Evolutionary conservation across 768 basidiomycete species (phyloP).

Genomic region (Mycena olivaceomarginata): DNA sequence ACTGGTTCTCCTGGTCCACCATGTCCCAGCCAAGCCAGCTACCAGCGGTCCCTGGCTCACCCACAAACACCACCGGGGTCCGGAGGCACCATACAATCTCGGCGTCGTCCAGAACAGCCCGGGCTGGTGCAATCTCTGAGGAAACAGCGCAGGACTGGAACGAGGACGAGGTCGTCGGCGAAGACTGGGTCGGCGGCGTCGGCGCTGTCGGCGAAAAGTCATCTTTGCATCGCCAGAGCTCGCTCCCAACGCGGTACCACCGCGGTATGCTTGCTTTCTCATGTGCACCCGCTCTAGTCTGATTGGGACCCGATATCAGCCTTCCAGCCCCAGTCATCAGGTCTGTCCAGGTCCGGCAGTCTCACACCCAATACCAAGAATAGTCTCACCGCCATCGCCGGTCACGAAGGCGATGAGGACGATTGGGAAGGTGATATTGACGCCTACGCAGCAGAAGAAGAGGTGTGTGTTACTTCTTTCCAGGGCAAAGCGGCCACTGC

Average conservation of each 20-base stretch:
- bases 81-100: conserved; percentile 91
- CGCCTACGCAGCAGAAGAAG: conserved; percentile 78
- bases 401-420: conserved; percentile 92
- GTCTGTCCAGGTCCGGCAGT: conserved; percentile 69
- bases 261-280: conserved; percentile 68
- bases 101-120: conserved; percentile 79
- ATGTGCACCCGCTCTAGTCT: conserved; percentile 30
- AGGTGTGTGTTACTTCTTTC: conserved; percentile 12
- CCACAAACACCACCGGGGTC: conserved; percentile 70
- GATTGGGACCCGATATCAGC: conserved; percentile 57
- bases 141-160: conserved; percentile 80
- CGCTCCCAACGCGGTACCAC: conserved; percentile 88
- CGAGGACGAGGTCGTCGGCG: conserved; percentile 86
- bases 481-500: conserved; percentile 41
- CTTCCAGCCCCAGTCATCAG: conserved; percentile 68
- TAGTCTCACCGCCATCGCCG: conserved; percentile 89
- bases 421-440: conserved; percentile 86
- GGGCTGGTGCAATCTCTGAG: conserved; percentile 82
- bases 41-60: conserved; percentile 63
- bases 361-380: conserved; percentile 85
- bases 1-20: neutral
- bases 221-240: conserved; percentile 86
- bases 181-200: conserved; percentile 88
- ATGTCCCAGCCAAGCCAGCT: conserved; percentile 47
- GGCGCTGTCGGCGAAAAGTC: conserved; percentile 91